Conservation (phyloP, 345 rosid genomes). For the Abelmoschus esculentus region DNA sequence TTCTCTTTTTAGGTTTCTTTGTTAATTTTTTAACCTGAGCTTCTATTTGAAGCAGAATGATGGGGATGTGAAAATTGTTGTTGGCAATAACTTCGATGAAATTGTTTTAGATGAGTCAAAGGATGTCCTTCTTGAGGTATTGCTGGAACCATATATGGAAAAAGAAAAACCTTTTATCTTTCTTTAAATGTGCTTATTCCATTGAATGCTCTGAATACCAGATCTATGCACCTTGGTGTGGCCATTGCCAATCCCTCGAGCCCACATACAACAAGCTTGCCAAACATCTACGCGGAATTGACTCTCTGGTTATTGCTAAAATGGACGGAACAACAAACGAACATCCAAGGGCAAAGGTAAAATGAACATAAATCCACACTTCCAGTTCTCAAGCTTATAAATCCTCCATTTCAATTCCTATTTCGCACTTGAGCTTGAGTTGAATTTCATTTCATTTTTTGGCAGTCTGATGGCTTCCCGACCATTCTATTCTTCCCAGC, state of each 20-base stretch:
- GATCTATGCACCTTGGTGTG: conserved; percentile 99
- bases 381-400: background rate
- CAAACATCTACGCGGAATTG: conserved; percentile 66
- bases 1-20: background rate
- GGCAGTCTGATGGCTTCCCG: conserved; percentile 92
- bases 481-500: conserved; percentile 96
- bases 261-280: conserved; percentile 93
- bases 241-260: conserved; percentile 95
- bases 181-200: conserved; percentile 6
- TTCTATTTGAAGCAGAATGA: conserved; percentile 51
- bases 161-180: background rate
- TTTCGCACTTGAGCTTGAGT: background rate
- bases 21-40: background rate
- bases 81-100: conserved; percentile 86
- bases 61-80: conserved; percentile 94
- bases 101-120: conserved; percentile 89
- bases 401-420: background rate
- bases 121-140: conserved; percentile 96
- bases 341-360: conserved; percentile 97
- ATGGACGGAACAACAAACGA: conserved; percentile 99
- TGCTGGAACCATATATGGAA: background rate
- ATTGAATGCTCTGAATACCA: conserved; percentile 20
- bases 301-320: conserved; percentile 86
- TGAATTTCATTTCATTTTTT: conserved; percentile 7
- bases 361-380: background rate